These are phyloP conservation scores for Chimonanthus salicifolius DNA, from an alignment of 164 flowering plant genomes.

Conservation along the genomic window DNA sequence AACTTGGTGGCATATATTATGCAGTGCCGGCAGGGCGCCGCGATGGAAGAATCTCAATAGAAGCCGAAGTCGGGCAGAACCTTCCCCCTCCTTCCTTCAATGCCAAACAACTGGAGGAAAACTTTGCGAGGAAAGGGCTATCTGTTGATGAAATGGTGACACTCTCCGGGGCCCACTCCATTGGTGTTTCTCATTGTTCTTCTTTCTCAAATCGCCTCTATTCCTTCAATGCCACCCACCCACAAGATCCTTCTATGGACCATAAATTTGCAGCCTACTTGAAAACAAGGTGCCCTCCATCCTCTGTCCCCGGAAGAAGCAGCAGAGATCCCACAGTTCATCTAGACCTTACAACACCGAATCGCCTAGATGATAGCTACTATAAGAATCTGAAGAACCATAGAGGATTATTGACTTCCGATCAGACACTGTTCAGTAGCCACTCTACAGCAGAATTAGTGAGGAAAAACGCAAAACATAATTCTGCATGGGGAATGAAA, in stretches of 20 bases:
- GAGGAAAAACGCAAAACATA: not conserved
- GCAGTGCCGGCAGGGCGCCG: constrained; percentile 40
- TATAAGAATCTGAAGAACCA: constrained; percentile 5
- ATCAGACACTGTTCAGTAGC: constrained; percentile 2
- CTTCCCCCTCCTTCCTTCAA: constrained; percentile 1
- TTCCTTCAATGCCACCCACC: constrained; percentile 7
- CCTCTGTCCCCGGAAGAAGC: not conserved
- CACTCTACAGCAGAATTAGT: constrained; percentile 1
- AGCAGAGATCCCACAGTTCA: not conserved
- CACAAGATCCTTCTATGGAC: constrained; percentile 9
- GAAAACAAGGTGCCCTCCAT: constrained; percentile 5
- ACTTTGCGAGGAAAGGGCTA: constrained; percentile 5
- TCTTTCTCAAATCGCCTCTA: constrained; percentile 12
- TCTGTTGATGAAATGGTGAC: constrained; percentile 15
- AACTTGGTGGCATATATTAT: constrained; percentile 28
- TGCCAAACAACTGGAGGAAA: constrained; percentile 2
- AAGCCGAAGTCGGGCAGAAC: constrained; percentile 11
- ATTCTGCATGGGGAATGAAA: not conserved
- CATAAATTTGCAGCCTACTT: not conserved
- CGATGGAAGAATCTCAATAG: constrained; percentile 26
- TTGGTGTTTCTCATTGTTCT: constrained; percentile 10
- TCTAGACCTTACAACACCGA: constrained; percentile 2
- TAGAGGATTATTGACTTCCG: constrained; percentile 4
- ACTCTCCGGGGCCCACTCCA: constrained; percentile 11
- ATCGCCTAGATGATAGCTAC: constrained; percentile 1